Percentiles rank a stretch among this genome's conserved stretches.
phyloP scores from a whole-genome alignment of 192 early-diverging fungal genomes.

The Coemansia sp. region DNA sequence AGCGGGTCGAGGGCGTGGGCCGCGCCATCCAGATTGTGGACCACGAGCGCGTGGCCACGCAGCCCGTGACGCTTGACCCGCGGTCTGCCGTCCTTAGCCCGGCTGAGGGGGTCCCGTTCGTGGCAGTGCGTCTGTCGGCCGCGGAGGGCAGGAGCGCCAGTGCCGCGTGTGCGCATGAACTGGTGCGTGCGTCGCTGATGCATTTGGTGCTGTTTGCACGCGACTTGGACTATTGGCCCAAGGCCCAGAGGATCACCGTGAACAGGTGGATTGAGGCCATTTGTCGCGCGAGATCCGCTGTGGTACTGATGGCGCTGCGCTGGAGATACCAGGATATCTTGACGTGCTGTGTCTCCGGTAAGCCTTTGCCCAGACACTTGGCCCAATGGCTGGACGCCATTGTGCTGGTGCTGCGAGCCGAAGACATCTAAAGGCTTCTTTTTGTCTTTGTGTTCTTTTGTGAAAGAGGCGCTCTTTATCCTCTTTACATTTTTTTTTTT shows the following conservation, averaged over 20 bases:
- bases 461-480: too few relatives aligned
- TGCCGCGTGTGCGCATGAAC: slow-evolving; percentile 7
- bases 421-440: too few relatives aligned
- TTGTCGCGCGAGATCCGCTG: slow-evolving; percentile 13
- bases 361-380: too few relatives aligned
- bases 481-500: too few relatives aligned
- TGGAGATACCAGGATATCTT: slow-evolving; percentile 1
- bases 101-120: background rate
- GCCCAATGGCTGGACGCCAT: too few relatives aligned
- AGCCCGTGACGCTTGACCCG: slow-evolving; percentile 1
- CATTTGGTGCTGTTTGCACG: slow-evolving; percentile 13
- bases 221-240: slow-evolving; percentile 20
- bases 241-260: slow-evolving; percentile 8
- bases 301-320: slow-evolving; percentile 11
- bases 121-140: slow-evolving; percentile 10
- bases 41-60: slow-evolving; percentile 9
- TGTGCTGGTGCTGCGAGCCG: too few relatives aligned
- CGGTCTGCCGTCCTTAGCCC: background rate
- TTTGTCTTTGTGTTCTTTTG: too few relatives aligned
- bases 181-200: slow-evolving; percentile 3
- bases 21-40: slow-evolving; percentile 12
- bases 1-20: slow-evolving; percentile 8
- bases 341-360: slow-evolving; percentile 8
- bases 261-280: slow-evolving; percentile 20
- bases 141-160: too few relatives aligned